Evolutionary conservation across 345 rosid genomes (phyloP).

Genomic region (Ceriops tagal): DNA sequence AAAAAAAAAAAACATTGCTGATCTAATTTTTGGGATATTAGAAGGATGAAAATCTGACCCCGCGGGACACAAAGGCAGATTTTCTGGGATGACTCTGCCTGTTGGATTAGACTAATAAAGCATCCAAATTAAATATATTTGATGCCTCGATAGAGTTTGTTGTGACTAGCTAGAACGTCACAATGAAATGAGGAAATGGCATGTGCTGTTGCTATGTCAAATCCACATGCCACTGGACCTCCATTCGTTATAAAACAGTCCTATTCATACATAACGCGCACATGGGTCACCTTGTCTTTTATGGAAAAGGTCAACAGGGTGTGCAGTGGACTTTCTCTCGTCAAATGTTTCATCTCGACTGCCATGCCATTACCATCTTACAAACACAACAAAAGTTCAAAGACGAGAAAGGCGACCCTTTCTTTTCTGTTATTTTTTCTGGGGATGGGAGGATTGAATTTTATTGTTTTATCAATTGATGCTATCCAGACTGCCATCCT

Average conservation of each 20-base stretch:
- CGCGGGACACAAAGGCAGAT: conserved; percentile 10
- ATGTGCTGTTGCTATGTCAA: conserved; percentile 15
- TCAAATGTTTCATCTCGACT: conserved; percentile 16
- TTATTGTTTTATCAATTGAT: neutral
- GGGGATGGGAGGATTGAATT: too few species aligned
- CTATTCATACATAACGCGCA: neutral
- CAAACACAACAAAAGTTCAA: too few species aligned
- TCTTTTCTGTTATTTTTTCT: neutral
- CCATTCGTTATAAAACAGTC: neutral
- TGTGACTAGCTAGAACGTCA: conserved; percentile 9
- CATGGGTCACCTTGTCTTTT: neutral
- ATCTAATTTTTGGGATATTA: too few species aligned
- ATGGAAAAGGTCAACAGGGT: conserved; percentile 18
- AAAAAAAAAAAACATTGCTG: neutral
- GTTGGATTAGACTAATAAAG: neutral
- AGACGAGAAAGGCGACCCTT: neutral
- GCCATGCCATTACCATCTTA: neutral
- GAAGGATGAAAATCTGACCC: neutral
- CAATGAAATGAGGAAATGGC: conserved; percentile 4
- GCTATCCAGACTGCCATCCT: neutral
- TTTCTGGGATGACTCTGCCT: conserved; percentile 12
- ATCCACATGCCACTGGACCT: conserved; percentile 2
- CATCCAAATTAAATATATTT: neutral
- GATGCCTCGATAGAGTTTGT: neutral
- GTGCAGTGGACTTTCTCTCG: neutral